These are phyloP conservation scores for Volvox reticuliferus DNA, from an alignment of 139 green algal species.

Conservation along the genomic window DNA sequence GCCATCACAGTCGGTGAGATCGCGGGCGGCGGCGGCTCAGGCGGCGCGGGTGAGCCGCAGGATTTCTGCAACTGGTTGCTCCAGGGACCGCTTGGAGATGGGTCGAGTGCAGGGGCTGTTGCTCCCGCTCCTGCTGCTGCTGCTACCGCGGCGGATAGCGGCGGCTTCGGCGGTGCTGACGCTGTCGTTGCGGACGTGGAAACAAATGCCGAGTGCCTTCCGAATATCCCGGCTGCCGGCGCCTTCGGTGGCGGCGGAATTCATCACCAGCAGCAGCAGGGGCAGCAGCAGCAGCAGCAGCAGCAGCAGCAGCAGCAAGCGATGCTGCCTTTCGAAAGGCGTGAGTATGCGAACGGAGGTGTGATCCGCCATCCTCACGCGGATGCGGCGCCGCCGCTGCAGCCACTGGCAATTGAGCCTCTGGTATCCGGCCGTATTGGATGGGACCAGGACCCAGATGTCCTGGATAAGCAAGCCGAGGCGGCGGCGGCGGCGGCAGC, in stretches of 20 bases:
- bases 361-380: too few relatives aligned
- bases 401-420: background rate
- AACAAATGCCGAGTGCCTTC: background rate
- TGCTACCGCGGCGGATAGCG: background rate
- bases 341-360: too few relatives aligned
- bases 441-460: background rate
- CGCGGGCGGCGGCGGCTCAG: background rate
- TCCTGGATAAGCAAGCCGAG: background rate
- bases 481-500: background rate
- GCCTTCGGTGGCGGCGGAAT: background rate
- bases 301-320: background rate
- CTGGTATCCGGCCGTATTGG: background rate
- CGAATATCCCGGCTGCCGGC: background rate
- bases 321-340: background rate
- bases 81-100: background rate
- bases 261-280: background rate
- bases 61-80: background rate
- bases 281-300: background rate
- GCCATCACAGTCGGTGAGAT: background rate
- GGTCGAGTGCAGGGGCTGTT: background rate
- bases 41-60: background rate
- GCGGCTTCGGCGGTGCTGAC: background rate
- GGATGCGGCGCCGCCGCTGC: background rate
- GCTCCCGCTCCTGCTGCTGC: background rate
- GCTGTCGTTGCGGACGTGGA: background rate